Evolutionary conservation across 1,284 basidiomycete genomes (phyloP).

Genomic region (Trichosporon ovoides): DNA sequence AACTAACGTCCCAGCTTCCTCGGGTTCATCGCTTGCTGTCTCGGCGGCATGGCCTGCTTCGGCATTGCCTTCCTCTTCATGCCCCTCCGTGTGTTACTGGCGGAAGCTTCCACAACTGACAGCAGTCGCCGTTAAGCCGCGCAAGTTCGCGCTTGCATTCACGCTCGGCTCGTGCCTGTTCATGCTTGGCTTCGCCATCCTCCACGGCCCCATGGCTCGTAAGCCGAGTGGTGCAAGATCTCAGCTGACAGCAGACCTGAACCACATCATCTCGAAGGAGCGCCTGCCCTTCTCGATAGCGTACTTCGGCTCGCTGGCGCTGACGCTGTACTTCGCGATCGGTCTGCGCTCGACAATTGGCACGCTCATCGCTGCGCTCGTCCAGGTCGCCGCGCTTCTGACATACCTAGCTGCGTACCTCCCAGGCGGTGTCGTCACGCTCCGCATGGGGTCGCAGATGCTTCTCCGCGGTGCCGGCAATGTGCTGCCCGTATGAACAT

Average conservation of each 20-base stretch:
- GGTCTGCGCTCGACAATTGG: constrained; percentile 74
- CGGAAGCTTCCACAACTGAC: not conserved
- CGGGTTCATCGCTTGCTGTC: constrained; percentile 85
- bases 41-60: constrained; percentile 91
- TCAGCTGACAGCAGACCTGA: constrained; percentile 57
- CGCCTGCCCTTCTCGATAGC: constrained; percentile 79
- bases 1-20: constrained; percentile 58
- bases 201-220: constrained; percentile 49
- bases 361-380: constrained; percentile 68
- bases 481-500: constrained; percentile 62
- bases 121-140: constrained; percentile 66
- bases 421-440: constrained; percentile 66
- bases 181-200: constrained; percentile 55
- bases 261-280: constrained; percentile 78
- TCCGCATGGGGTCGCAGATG: constrained; percentile 75
- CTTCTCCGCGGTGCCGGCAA: constrained; percentile 73
- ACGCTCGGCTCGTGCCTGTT: constrained; percentile 51
- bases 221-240: not conserved
- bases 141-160: constrained; percentile 84
- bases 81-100: constrained; percentile 56
- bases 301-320: constrained; percentile 71
- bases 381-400: constrained; percentile 75
- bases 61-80: constrained; percentile 88
- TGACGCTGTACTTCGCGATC: constrained; percentile 84
- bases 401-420: constrained; percentile 87